Conservation (phyloP, 768 basidiomycete genomes). For the Lyophyllum atratum region DNA sequence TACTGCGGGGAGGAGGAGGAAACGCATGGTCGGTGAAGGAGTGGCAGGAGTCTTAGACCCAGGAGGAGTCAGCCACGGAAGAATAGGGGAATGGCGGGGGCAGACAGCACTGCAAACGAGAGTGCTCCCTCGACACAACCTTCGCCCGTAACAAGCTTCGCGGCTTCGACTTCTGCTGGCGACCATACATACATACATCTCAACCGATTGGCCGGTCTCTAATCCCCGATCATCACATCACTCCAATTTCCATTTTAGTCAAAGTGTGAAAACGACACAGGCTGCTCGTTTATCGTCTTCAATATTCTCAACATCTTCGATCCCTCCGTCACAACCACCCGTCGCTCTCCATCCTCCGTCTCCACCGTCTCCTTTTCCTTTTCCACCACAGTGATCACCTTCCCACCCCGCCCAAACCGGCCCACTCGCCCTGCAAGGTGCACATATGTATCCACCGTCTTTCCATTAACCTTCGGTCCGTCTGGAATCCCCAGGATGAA, state of each 20-base stretch:
- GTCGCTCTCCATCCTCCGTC: conserved; percentile 3
- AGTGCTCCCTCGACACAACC: too few relatives aligned
- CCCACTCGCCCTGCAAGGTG: conserved; percentile 80
- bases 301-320: conserved; percentile 48
- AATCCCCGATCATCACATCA: conserved; percentile 9
- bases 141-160: not conserved
- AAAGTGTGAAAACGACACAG: conserved; percentile 55
- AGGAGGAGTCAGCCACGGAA: conserved; percentile 1
- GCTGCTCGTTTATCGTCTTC: conserved; percentile 41
- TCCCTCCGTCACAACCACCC: conserved; percentile 26
- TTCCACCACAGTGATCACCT: conserved; percentile 65
- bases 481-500: conserved; percentile 69
- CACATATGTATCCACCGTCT: conserved; percentile 59
- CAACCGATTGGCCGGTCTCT: not conserved
- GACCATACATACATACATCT: not conserved
- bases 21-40: conserved; percentile 8
- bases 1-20: conserved; percentile 18
- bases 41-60: not conserved
- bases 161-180: not conserved
- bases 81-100: not conserved
- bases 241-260: conserved; percentile 30
- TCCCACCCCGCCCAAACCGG: conserved; percentile 65
- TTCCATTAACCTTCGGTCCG: conserved; percentile 38
- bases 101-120: not conserved
- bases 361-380: conserved; percentile 31